A percentile compares a stretch with the other conserved stretches of the same genome.
phyloP scores from a whole-genome alignment of 2,329 filamentous ascomycete species.

The Microcyclosporella mali region DNA sequence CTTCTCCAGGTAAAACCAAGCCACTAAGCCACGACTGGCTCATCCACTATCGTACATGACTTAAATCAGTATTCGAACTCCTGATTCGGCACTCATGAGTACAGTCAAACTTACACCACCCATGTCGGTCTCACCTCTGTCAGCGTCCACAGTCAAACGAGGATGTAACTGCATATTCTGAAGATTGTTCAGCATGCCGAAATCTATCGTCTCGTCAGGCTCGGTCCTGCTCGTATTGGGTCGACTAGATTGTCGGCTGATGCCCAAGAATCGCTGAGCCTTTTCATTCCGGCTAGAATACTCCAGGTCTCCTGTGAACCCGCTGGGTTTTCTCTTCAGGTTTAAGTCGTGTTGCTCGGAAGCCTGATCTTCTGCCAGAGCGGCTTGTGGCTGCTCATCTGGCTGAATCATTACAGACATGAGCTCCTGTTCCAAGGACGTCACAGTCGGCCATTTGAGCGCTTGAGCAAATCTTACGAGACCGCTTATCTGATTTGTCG shows the following conservation, averaged over 20 bases:
- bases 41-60: too few species aligned
- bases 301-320: conserved; percentile 2
- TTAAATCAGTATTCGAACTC: too few species aligned
- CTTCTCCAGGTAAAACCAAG: conserved; percentile 49
- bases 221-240: conserved; percentile 1
- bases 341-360: conserved; percentile 17
- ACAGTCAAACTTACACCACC: too few species aligned
- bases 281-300: conserved; percentile 1
- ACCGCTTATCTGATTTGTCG: conserved; percentile 43
- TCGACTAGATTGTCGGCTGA: conserved; percentile 3
- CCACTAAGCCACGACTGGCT: conserved; percentile 52
- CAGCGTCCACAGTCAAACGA: conserved; percentile 1
- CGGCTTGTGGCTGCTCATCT: not conserved
- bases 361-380: not conserved
- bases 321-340: conserved; percentile 14
- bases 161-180: conserved; percentile 15
- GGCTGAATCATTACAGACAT: not conserved
- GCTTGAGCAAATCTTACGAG: conserved; percentile 46
- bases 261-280: conserved; percentile 2
- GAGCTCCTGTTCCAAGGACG: not conserved
- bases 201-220: not conserved
- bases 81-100: too few species aligned
- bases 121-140: conserved; percentile 7
- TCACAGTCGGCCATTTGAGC: conserved; percentile 43
- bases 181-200: conserved; percentile 4